Base-by-base conservation (phyloP, 2,329 filamentous ascomycete genomes). In the Colletotrichum aenigma region DNA sequence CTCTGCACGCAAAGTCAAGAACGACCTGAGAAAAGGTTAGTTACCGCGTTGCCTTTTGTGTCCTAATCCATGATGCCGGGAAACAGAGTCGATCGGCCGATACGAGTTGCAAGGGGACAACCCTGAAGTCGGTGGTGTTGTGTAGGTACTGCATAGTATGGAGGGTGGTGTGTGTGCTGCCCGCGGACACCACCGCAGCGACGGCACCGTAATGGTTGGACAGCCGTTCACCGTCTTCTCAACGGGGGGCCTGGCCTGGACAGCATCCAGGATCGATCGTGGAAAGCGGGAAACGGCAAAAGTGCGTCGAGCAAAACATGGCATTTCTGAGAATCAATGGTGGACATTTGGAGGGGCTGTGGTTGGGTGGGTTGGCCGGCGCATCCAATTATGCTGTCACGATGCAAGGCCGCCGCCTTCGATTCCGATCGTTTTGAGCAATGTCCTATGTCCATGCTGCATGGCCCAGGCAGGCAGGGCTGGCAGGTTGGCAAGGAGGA, bases 301-400 rank as follows among this genome's bases (percentile, higher is more conserved):
- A 73, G 43, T 66, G 69, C 73, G 61, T 73, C n/a, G 56, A 60
- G 70, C 26, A 64, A 75, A 73, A 75, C 62, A 75, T 75, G 73
- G 73, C 56, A 75, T 73, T 73, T 67, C 32, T 36, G 38, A 61
- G 32, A 66, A 48, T 43, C 7, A 61, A 62, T 48, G 67, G 67
- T 70, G 67, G 67, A 62, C 28, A 70, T 62, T 62, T 70, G 26
- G 24, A 13, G 36, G 36, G 62, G 36, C 36, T 48, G 55, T 69
- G 36, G 26, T 48, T 15, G 61, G 48, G 70, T 52, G 55, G 43
- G 66, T 60, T 64, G 16, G 15, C 7, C 13, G n/a, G 61, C n/a
- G 43, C 43, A 48, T 21, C 71, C 28, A 62, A 30, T 24, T 32
- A 24, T 70, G 70, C 55, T 61, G 61, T 67, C 65, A 69, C 65